Evolutionary conservation across 495 filamentous ascomycete genomes (phyloP), one percentile per base, ranked within the genome.

Genomic region (Penicillium samsonianum): DNA sequence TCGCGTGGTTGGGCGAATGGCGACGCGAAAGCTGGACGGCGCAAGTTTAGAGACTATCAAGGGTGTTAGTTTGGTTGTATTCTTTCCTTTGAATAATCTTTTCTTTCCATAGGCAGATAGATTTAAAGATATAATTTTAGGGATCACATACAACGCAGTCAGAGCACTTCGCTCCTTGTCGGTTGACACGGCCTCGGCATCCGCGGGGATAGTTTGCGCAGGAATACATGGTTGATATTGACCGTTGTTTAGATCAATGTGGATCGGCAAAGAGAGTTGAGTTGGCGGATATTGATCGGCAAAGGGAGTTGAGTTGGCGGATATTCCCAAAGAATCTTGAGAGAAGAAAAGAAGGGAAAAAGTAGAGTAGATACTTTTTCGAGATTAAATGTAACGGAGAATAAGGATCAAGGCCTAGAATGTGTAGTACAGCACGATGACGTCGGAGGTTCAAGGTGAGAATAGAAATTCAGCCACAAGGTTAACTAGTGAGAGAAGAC

Each of bases 151-250:
- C 78, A 43, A 73, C 68, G 54, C 78, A 80, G 64, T 80, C 78
- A 16, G 67, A 61, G 66, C 78, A 80, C 61, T 78, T 78, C 22
- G 70, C 70, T 35, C 76, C 76, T 50, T 68, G 53, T 40, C 66
- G 65, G 61, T 78, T 79, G 57, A 69, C 73, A 41, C 78, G 78
- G 57, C 78, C 78, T 59, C 78, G 78, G 64, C 78, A 80, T 22
- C 78, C 78, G 35, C 78, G 78, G 51, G 76, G 76, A 51, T 80
- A 78, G 60, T 80, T 80, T 51, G 74, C 72, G 70, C 78, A 80
- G 12, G 78, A 80, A 67, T 72, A 80, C 78, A 80, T 79, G 63
- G 26, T 69, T 64, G 43, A 12, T 41, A 20, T 44, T 40, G 52
- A 31, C 10, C 40, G 14, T 10, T 31, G 9, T 33, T 51, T 12